These are phyloP conservation scores for Coprinopsis strossmayeri DNA, from an alignment of 768 basidiomycete species.

Conservation along the genomic window DNA sequence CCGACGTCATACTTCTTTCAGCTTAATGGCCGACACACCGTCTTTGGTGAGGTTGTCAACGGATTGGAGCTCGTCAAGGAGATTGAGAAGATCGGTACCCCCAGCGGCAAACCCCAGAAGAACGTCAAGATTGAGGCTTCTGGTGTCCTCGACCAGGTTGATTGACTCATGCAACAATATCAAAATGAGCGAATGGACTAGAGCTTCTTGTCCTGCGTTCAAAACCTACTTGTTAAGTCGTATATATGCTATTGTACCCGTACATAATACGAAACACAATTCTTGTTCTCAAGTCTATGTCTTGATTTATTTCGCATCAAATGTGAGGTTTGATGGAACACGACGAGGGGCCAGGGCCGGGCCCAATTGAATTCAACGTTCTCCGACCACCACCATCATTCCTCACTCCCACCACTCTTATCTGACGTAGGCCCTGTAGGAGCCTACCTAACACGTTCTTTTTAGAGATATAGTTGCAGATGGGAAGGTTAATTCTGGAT, in stretches of 20 bases:
- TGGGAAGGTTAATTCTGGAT: neutral
- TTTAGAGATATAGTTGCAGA: too few relatives aligned
- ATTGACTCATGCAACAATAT: neutral
- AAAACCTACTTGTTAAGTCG: neutral
- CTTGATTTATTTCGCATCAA: too few relatives aligned
- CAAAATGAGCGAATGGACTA: neutral
- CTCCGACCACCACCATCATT: too few relatives aligned
- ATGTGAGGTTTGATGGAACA: too few relatives aligned
- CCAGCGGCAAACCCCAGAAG: constrained; percentile 29
- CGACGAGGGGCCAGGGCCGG: too few relatives aligned
- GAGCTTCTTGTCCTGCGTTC: neutral
- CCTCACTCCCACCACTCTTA: too few relatives aligned
- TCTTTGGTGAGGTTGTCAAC: constrained; percentile 64
- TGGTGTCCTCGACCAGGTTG: constrained; percentile 34
- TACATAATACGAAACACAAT: too few relatives aligned
- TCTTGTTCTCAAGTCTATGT: too few relatives aligned
- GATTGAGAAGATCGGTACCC: constrained; percentile 43
- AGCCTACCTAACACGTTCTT: too few relatives aligned
- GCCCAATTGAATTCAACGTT: too few relatives aligned
- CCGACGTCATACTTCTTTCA: constrained; percentile 10
- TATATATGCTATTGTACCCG: neutral
- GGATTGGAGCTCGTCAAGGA: constrained; percentile 60
- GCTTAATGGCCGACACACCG: constrained; percentile 63
- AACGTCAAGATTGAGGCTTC: constrained; percentile 55
- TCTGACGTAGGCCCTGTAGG: too few relatives aligned